phyloP scores from a whole-genome alignment of 177 flowering plant species.

The Tripterygium wilfordii region DNA sequence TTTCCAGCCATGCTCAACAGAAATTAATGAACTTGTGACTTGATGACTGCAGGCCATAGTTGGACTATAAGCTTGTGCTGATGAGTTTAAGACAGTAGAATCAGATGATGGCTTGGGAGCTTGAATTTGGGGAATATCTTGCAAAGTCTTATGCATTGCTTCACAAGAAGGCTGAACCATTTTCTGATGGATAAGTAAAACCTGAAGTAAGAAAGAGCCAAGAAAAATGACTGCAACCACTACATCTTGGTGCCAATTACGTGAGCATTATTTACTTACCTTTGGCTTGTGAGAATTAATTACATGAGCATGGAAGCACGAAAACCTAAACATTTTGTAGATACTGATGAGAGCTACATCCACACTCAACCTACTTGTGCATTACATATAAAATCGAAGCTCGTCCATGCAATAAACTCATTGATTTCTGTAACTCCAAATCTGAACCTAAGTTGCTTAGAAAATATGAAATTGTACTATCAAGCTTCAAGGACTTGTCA shows the following conservation, averaged over 20 bases:
- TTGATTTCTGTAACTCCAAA: conserved; percentile 13
- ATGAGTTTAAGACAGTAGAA: conserved; percentile 9
- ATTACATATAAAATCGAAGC: conserved; percentile 6
- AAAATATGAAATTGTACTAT: conserved; percentile 8
- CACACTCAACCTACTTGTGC: conserved; percentile 13
- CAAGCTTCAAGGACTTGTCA: conserved; percentile 14
- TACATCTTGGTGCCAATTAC: conserved; percentile 1
- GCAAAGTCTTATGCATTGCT: conserved; percentile 37
- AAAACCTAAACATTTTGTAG: conserved; percentile 66
- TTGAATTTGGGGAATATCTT: conserved; percentile 28
- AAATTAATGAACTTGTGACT: conserved; percentile 22
- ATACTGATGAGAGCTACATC: conserved; percentile 26
- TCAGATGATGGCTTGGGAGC: conserved; percentile 9
- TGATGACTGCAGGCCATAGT: conserved; percentile 13
- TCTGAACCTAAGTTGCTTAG: conserved; percentile 7
- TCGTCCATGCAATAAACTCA: no score
- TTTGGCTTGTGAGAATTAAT: conserved; percentile 45
- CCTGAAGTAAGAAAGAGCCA: conserved; percentile 9
- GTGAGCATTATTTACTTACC: conserved; percentile 34
- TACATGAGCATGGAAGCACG: conserved; percentile 71
- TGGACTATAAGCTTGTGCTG: conserved; percentile 14
- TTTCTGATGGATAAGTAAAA: conserved; percentile 40
- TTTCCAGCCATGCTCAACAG: conserved; percentile 33
- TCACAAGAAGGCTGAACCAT: conserved; percentile 33
- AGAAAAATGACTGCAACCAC: not conserved